phyloP scores from a whole-genome alignment of 352 stramenopile genomes.

The Phytophthora capsici region DNA sequence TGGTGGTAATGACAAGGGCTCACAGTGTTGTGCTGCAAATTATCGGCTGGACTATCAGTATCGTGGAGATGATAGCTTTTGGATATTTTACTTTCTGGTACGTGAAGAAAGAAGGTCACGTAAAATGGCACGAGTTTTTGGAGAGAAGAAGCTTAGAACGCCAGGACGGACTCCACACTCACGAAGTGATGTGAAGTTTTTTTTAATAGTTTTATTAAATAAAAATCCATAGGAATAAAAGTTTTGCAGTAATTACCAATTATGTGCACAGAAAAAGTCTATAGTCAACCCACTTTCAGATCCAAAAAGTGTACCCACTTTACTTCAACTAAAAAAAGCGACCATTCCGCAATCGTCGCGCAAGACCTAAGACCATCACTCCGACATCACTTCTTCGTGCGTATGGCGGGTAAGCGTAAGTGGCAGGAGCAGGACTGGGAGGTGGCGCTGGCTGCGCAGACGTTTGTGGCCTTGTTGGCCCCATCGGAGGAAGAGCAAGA shows the following conservation, averaged over 20 bases:
- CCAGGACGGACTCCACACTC: not conserved
- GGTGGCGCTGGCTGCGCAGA: slow-evolving; percentile 64
- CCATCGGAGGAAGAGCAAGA: slow-evolving; percentile 10
- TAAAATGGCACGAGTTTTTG: slow-evolving; percentile 17
- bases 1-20: not conserved
- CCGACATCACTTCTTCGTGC: not conserved
- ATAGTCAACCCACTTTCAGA: not conserved
- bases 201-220: not conserved
- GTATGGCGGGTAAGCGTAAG: slow-evolving; percentile 54
- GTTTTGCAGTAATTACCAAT: no score
- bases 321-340: not conserved
- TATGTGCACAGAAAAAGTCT: not conserved
- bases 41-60: not conserved
- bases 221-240: no score
- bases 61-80: not conserved
- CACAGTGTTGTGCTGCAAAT: not conserved
- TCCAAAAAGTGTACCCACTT: slow-evolving; percentile 6
- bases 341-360: no score
- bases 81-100: not conserved
- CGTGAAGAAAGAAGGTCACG: not conserved
- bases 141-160: not conserved
- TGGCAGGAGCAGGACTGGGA: slow-evolving; percentile 79
- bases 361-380: not conserved
- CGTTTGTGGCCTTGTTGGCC: slow-evolving; percentile 69
- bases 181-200: not conserved